A percentile compares a stretch with the other conserved stretches of the same genome.
phyloP scores from a whole-genome alignment of 192 early-diverging fungal genomes.

The Chytriomyces sp. region DNA sequence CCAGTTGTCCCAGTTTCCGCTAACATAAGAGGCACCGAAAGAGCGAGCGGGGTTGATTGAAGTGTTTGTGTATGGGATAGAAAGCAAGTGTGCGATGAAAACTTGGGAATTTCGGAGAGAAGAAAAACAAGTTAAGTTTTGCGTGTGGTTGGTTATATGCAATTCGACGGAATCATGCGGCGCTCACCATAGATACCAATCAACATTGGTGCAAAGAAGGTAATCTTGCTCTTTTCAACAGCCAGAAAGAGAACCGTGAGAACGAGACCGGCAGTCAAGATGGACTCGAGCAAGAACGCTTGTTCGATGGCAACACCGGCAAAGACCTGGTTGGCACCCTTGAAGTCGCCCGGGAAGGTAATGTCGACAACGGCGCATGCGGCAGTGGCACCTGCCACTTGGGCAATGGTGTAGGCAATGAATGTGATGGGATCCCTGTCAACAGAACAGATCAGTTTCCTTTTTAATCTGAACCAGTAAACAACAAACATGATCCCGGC shows the following conservation, averaged over 20 bases:
- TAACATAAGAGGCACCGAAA: conserved; percentile 63
- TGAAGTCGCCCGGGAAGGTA: conserved; percentile 41
- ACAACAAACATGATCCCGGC: conserved; percentile 54
- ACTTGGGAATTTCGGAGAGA: conserved; percentile 30
- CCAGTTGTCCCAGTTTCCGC: conserved; percentile 53
- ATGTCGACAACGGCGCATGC: conserved; percentile 44
- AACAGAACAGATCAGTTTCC: no score
- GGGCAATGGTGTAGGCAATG: conserved; percentile 60
- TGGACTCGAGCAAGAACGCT: conserved; percentile 47
- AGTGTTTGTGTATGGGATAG: conserved; percentile 53
- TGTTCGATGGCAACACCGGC: conserved; percentile 25
- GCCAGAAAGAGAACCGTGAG: conserved; percentile 49
- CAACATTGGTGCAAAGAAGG: conserved; percentile 46
- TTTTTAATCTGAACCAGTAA: no score
- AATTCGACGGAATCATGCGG: background rate
- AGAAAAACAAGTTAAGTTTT: conserved; percentile 14
- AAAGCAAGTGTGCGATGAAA: conserved; percentile 49
- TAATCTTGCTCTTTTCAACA: conserved; percentile 49
- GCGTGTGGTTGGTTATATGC: no score
- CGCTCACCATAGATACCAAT: conserved; percentile 43
- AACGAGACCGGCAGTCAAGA: conserved; percentile 51
- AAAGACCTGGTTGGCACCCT: conserved; percentile 37
- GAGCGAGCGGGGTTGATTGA: conserved; percentile 72
- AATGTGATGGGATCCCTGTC: conserved; percentile 37
- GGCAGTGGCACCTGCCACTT: conserved; percentile 61